Conservation (phyloP, 805 yeast genomes). For the Myxozyma neglecta region DNA sequence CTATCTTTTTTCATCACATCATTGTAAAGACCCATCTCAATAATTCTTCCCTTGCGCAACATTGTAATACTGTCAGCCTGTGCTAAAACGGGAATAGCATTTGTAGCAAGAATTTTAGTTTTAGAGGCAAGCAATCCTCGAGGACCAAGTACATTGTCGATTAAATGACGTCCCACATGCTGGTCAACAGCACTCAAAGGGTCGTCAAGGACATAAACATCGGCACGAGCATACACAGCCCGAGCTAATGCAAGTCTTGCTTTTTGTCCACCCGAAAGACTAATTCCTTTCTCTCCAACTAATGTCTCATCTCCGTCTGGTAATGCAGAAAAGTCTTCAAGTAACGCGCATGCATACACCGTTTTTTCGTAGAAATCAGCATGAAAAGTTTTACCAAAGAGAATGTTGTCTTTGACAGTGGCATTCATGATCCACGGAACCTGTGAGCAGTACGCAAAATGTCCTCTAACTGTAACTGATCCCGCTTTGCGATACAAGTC, state of each 20-base stretch:
- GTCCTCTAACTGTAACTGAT: conserved; percentile 67
- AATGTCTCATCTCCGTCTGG: conserved; percentile 89
- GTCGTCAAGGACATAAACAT: conserved; percentile 85
- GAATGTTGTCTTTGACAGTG: conserved; percentile 80
- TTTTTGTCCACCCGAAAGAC: conserved; percentile 95
- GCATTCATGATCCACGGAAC: conserved; percentile 98
- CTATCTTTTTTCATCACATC: conserved; percentile 31
- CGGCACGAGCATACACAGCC: conserved; percentile 93
- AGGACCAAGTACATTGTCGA: conserved; percentile 78
- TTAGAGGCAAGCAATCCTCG: conserved; percentile 72
- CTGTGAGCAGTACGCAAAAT: conserved; percentile 85
- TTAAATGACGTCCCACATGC: conserved; percentile 86
- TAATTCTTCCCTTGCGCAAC: conserved; percentile 51
- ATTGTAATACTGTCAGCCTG: conserved; percentile 70
- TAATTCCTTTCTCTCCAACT: conserved; percentile 96
- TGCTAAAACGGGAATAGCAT: conserved; percentile 75
- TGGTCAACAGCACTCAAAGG: conserved; percentile 96
- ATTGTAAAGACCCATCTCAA: conserved; percentile 40
- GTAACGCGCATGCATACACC: conserved; percentile 84
- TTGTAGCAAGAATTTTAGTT: conserved; percentile 80
- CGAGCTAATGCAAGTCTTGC: conserved; percentile 92
- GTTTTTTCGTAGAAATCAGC: conserved; percentile 76
- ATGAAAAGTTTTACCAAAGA: conserved; percentile 85
- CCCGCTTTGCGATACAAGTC: conserved; percentile 78
- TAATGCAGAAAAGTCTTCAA: conserved; percentile 70